These are phyloP conservation scores for Penicillium rolfsii DNA, from an alignment of 2,329 filamentous ascomycete genomes.

Conservation along the genomic window DNA sequence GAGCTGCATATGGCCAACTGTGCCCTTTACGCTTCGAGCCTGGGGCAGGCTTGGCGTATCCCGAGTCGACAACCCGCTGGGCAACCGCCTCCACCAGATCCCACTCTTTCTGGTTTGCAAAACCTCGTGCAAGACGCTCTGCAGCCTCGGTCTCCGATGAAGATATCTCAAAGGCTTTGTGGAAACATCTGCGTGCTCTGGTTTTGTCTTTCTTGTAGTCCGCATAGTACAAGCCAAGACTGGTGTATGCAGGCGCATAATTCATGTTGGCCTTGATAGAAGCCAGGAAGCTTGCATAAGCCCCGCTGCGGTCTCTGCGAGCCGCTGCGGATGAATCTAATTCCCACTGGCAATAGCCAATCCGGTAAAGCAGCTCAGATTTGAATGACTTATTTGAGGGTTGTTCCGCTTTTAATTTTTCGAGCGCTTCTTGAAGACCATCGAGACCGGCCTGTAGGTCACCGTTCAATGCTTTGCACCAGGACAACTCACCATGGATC, in stretches of 20 bases:
- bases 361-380: conserved; percentile 81
- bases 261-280: conserved; percentile 85
- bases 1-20: conserved; percentile 93
- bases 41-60: conserved; percentile 84
- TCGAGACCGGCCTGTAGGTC: conserved; percentile 69
- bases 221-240: conserved; percentile 84
- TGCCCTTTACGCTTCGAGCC: conserved; percentile 91
- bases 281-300: conserved; percentile 80
- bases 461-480: conserved; percentile 84
- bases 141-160: conserved; percentile 83
- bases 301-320: conserved; percentile 76
- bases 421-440: conserved; percentile 72
- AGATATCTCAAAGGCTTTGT: conserved; percentile 94
- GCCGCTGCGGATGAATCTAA: conserved; percentile 72
- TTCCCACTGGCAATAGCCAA: conserved; percentile 87
- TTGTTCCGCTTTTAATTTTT: conserved; percentile 65
- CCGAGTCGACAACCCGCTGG: conserved; percentile 90
- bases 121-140: conserved; percentile 80
- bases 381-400: conserved; percentile 70
- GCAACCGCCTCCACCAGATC: conserved; percentile 93
- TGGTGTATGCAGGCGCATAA: conserved; percentile 88
- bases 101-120: conserved; percentile 92
- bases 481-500: conserved; percentile 84
- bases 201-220: conserved; percentile 88
- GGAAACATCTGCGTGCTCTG: conserved; percentile 87